Base-by-base conservation (phyloP, 257 asterid species). In the Solanum chiquidenum region DNA sequence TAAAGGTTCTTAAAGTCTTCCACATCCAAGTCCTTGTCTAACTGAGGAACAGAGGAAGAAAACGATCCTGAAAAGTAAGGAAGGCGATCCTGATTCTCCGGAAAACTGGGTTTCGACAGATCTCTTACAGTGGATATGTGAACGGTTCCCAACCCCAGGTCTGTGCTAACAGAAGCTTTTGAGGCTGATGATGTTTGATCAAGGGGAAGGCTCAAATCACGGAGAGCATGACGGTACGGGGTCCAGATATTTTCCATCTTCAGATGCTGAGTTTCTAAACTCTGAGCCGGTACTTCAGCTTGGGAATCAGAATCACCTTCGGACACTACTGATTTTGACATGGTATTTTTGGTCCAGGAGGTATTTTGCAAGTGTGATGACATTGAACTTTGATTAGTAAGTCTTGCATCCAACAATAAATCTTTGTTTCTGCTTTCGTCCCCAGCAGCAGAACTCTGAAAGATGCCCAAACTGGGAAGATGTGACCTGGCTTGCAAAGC, bases 131-230 rank as follows among this genome's bases (percentile, higher is more conserved):
- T 38, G 86, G 95, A 85, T 84, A 90, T 87, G 80, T 88, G 89
- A 85, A 92, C 84, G 83, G 95, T 92, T 90, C 98, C 99, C 33
- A 95, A 96, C 72, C 93, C 95, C 95, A 96, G 93, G 91, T 95
- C 96, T 29, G 99, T 96, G 88, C 94, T 89, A 88, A 95, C 94
- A 31, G 92, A 64, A 52, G 91, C 86, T 73, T 38, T 82, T 35
- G 92, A 89, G 68, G 93, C 89, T 38, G 91, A 76, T 18, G 88
- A 62, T 52, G 87, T 64, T 40, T 68, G 88, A 84, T 90, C 90
- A 79, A 80, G 71, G 44, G 92, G 86, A n/a, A 84, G 40, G 82
- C 84, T 88, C 73, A 11, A 86, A 77, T 83, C 88, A 52, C 52
- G 76, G 79, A 71, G 90, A 89, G 88, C 83, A 83, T 40, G 16